These are phyloP conservation scores for Cutaneotrichosporon cavernicola DNA, from an alignment of 1,284 basidiomycete species.

Conservation along the genomic window DNA sequence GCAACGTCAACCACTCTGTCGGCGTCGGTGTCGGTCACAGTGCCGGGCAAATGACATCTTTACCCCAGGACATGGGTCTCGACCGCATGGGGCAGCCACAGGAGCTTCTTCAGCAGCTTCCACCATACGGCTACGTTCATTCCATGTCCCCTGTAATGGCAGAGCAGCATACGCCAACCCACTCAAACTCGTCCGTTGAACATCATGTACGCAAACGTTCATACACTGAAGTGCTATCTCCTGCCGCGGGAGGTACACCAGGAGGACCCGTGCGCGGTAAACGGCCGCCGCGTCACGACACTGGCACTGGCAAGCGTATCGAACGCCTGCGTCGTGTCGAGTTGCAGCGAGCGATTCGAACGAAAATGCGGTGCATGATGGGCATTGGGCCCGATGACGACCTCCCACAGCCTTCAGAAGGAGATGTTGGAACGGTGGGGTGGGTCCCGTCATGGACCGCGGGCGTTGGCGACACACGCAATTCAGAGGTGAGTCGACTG, in stretches of 20 bases:
- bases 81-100: constrained; percentile 3
- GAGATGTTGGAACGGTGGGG: constrained; percentile 3
- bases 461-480: constrained; percentile 20
- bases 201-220: constrained; percentile 4
- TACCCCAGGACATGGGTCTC: constrained; percentile 6
- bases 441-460: constrained; percentile 30
- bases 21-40: background rate
- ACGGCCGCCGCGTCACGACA: constrained; percentile 17
- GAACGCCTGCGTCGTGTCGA: constrained; percentile 24
- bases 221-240: background rate
- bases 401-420: constrained; percentile 22
- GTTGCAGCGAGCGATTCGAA: constrained; percentile 27
- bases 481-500: constrained; percentile 22
- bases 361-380: constrained; percentile 30
- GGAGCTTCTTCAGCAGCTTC: background rate
- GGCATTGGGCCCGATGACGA: constrained; percentile 25
- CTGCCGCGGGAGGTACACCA: background rate
- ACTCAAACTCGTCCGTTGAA: background rate
- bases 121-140: constrained; percentile 5
- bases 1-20: background rate
- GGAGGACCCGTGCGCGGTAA: constrained; percentile 8
- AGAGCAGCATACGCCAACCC: constrained; percentile 6
- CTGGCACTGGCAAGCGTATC: constrained; percentile 26
- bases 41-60: background rate
- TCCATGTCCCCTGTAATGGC: background rate